Evolutionary conservation across 306 rosid species (phyloP).

Genomic region (Styphnolobium japonicum): DNA sequence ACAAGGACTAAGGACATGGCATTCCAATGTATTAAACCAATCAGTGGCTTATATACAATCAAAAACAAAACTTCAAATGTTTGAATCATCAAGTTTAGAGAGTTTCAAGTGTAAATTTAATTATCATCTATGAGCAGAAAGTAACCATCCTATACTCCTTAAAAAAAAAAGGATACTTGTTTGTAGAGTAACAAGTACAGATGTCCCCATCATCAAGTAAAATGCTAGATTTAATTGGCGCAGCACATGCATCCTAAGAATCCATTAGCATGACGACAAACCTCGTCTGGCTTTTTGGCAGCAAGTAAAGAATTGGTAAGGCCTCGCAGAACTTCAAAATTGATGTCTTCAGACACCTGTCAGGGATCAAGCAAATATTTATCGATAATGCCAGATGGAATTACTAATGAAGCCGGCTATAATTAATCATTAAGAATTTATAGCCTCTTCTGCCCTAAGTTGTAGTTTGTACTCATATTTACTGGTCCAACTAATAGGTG

Average conservation of each 20-base stretch:
- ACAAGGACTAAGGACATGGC: not conserved
- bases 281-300: constrained; percentile 92
- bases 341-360: constrained; percentile 72
- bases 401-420: not conserved
- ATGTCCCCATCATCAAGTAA: constrained; percentile 6
- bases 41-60: not conserved
- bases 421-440: not conserved
- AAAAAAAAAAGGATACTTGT: not conserved
- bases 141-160: not conserved
- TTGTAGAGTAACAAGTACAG: not conserved
- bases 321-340: constrained; percentile 81
- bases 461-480: constrained; percentile 13
- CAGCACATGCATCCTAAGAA: constrained; percentile 7
- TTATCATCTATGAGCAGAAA: not conserved
- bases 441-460: not conserved
- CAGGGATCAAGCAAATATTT: constrained; percentile 22
- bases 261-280: constrained; percentile 33
- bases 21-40: not conserved
- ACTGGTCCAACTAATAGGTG: not conserved
- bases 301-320: constrained; percentile 82
- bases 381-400: constrained; percentile 8
- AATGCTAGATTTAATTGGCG: not conserved
- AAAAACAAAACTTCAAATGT: not conserved
- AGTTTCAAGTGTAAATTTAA: not conserved
- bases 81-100: not conserved